Base-by-base conservation (phyloP, 2,329 filamentous ascomycete species). In the Ilyonectria mors-panacis region DNA sequence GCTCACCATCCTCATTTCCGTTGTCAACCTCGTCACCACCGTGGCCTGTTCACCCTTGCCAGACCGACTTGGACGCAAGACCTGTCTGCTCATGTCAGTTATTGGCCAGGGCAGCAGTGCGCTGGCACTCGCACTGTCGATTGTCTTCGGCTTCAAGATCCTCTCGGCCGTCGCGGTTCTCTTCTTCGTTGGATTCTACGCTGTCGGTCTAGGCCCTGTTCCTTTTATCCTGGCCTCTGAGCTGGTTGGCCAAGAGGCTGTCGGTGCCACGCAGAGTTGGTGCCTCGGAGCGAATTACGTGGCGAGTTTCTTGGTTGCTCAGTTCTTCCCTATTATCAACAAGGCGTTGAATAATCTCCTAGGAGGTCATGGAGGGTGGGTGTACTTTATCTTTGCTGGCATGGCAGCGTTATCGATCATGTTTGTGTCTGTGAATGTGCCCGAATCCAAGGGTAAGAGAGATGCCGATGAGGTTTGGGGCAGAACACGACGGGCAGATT, bases 201-300 rank as follows among this genome's bases (percentile, higher is more conserved):
- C 93, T 0, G 88, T 97, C 15, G 96, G 96, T 0, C 87, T 99
- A 0, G 96, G 96, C 0, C 96, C 96, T 0, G 94, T 99, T 1
- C 96, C 96, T 0, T 99, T 98, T 80, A 97, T 98, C 72, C 87
- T 99, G 53, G 92, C 95, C 0, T 95, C 93, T 1, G 96, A 98
- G 81, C 88, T 98, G 3, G 96, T 98, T 1, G 93, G 91, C 0
- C 91, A 94, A 13, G 94, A 97, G 78, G 96, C 95, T 0, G 94
- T 98, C 0, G 95, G 95, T 1, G 94, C 95, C 0, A 93, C 94
- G 0, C 96, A 99, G 80, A 95, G 92, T 65, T 97, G 94, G 88
- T 93, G 92, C 1, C 82, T 98, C 26, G 94, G 90, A 1, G 92
- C 93, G 15, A 98, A 96, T 80, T 98, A 97, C 86, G 86, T 94